Evolutionary conservation across 2,329 filamentous ascomycete genomes (phyloP).

Genomic region (Hypoxylon sp.): DNA sequence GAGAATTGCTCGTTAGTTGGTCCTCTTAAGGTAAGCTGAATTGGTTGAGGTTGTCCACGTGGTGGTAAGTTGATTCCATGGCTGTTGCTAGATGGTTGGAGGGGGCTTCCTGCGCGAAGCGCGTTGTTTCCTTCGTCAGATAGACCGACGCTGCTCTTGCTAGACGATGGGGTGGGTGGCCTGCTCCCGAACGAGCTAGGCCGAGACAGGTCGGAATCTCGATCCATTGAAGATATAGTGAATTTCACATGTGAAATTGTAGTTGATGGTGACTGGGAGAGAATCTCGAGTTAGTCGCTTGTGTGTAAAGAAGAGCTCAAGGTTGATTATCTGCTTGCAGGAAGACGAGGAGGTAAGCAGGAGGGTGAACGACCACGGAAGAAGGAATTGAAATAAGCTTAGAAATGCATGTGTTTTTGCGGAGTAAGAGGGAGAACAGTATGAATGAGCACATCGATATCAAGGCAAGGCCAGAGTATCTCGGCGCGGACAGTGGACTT

Average conservation of each 20-base stretch:
- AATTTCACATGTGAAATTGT: not conserved
- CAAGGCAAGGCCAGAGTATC: not conserved
- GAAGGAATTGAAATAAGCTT: not conserved
- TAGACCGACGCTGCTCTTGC: not conserved
- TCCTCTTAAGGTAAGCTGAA: not conserved
- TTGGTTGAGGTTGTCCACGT: not conserved
- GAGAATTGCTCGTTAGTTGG: conserved; percentile 1
- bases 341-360: not conserved
- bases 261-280: not conserved
- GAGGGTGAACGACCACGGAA: not conserved
- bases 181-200: not conserved
- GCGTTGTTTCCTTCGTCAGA: not conserved
- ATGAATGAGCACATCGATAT: not conserved
- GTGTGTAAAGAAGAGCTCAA: not conserved
- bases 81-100: not conserved
- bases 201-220: not conserved
- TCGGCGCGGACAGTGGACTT: not conserved
- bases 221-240: conserved; percentile 15
- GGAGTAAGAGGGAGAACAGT: not conserved
- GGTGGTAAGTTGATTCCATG: not conserved
- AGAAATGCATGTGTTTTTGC: not conserved
- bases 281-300: conserved; percentile 5
- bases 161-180: not conserved
- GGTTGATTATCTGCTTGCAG: not conserved
- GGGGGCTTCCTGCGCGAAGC: not conserved